These are phyloP conservation scores for Phytophthora pistaciae DNA, from an alignment of 352 stramenopile genomes.

Conservation along the genomic window DNA sequence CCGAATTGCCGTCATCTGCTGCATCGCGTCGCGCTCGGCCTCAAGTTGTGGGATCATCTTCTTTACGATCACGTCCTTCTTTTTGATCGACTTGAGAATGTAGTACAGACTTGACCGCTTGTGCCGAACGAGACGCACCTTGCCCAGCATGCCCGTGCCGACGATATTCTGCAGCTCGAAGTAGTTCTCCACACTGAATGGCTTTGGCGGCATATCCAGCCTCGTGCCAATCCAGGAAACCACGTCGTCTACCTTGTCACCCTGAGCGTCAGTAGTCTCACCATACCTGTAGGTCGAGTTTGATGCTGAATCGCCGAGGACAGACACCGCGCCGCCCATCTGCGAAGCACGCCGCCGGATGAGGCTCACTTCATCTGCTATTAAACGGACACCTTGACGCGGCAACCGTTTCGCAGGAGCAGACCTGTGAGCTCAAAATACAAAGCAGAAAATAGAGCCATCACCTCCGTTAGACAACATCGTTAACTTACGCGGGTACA, in stretches of 20 bases:
- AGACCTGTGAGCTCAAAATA: slow-evolving; percentile 17
- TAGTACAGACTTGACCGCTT: slow-evolving; percentile 69
- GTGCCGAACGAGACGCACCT: slow-evolving; percentile 71
- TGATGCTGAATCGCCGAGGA: slow-evolving; percentile 26
- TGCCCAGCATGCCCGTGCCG: slow-evolving; percentile 78
- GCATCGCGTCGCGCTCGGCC: slow-evolving; percentile 59
- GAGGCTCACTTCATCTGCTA: slow-evolving; percentile 22
- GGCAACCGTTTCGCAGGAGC: slow-evolving; percentile 17
- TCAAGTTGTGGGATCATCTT: slow-evolving; percentile 72
- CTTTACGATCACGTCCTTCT: slow-evolving; percentile 61
- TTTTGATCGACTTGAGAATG: slow-evolving; percentile 81
- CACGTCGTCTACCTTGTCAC: slow-evolving; percentile 12
- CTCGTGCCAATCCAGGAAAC: slow-evolving; percentile 58
- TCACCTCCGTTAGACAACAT: slow-evolving; percentile 22
- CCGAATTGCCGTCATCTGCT: slow-evolving; percentile 42
- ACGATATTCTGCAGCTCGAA: slow-evolving; percentile 69
- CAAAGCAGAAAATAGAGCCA: slow-evolving; percentile 16
- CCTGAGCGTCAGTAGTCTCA: slow-evolving; percentile 9
- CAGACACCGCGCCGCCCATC: slow-evolving; percentile 37
- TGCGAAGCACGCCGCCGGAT: slow-evolving; percentile 6
- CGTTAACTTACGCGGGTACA: slow-evolving; percentile 12
- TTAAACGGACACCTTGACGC: slow-evolving; percentile 13
- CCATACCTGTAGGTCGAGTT: slow-evolving; percentile 30
- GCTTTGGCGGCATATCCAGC: slow-evolving; percentile 64
- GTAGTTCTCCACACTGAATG: slow-evolving; percentile 61